These are phyloP conservation scores for Aaosphaeria pasadenensis DNA, from an alignment of 2,329 filamentous ascomycete genomes.

Conservation along the genomic window DNA sequence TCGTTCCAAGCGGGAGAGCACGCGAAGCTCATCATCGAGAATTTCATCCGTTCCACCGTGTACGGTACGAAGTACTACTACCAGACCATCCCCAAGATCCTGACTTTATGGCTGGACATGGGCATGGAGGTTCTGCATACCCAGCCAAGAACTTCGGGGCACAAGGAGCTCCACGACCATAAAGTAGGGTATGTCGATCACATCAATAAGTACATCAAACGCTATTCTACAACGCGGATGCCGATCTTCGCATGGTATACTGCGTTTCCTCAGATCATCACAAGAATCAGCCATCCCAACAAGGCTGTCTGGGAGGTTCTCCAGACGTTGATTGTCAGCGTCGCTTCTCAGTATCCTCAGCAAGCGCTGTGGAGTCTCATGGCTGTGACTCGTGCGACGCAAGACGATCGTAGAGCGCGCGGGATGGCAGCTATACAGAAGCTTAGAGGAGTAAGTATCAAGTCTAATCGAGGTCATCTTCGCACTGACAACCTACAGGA, in stretches of 20 bases:
- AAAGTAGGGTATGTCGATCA: slow-evolving; percentile 24
- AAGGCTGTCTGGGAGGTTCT: slow-evolving; percentile 72
- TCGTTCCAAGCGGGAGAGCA: slow-evolving; percentile 70
- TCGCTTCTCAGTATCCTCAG: slow-evolving; percentile 82
- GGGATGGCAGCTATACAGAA: slow-evolving; percentile 45
- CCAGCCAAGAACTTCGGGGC: slow-evolving; percentile 14
- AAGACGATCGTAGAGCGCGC: slow-evolving; percentile 62
- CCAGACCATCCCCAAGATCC: slow-evolving; percentile 83
- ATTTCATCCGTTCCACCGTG: slow-evolving; percentile 81
- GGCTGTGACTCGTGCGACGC: slow-evolving; percentile 78
- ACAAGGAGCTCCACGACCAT: slow-evolving; percentile 31
- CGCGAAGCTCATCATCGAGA: slow-evolving; percentile 86
- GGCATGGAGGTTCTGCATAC: slow-evolving; percentile 63
- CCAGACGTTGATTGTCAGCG: slow-evolving; percentile 76
- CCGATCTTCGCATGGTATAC: slow-evolving; percentile 79
- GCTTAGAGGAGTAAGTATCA: slow-evolving; percentile 37
- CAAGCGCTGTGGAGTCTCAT: slow-evolving; percentile 91
- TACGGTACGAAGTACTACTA: slow-evolving; percentile 95
- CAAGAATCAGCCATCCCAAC: slow-evolving; percentile 89
- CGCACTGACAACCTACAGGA: slow-evolving; percentile 43
- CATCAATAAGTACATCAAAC: slow-evolving; percentile 68
- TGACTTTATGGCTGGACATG: slow-evolving; percentile 93
- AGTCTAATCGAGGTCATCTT: no score
- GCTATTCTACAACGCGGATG: slow-evolving; percentile 66
- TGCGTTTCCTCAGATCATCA: slow-evolving; percentile 87